Conservation (phyloP, 2,329 filamentous ascomycete species). For the Fusarium lyarnte region DNA sequence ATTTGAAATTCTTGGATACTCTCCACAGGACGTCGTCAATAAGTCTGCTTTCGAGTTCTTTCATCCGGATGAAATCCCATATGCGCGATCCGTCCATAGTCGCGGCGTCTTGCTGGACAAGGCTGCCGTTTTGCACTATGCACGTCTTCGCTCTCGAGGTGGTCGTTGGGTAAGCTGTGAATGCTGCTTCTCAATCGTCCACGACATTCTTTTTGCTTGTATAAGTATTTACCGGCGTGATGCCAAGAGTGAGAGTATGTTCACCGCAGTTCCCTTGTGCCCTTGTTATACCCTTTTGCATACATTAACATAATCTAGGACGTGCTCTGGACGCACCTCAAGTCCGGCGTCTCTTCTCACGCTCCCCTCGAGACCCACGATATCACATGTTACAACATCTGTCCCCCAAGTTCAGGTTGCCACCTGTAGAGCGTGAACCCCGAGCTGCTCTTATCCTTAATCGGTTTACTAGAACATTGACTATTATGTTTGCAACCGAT, state of each 20-base stretch:
- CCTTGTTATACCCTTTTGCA: background rate
- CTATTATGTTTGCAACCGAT: slow-evolving; percentile 87
- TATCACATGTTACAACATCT: slow-evolving; percentile 91
- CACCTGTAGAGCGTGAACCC: slow-evolving; percentile 75
- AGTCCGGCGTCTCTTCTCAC: slow-evolving; percentile 81
- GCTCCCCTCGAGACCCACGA: slow-evolving; percentile 81
- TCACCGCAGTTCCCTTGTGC: background rate
- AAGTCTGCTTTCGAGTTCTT: slow-evolving; percentile 88
- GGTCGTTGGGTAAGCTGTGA: slow-evolving; percentile 83
- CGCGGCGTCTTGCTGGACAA: slow-evolving; percentile 82
- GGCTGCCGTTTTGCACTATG: slow-evolving; percentile 85
- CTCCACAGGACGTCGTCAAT: slow-evolving; percentile 78
- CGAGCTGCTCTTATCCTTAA: slow-evolving; percentile 87
- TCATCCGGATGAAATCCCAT: slow-evolving; percentile 80
- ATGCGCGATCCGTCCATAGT: slow-evolving; percentile 76
- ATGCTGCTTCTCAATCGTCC: slow-evolving; percentile 88
- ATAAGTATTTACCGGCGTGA: slow-evolving; percentile 79
- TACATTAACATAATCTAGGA: slow-evolving; percentile 58
- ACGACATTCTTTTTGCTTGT: slow-evolving; percentile 87
- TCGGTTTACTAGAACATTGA: slow-evolving; percentile 82
- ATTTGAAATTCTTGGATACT: slow-evolving; percentile 82
- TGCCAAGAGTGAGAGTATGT: slow-evolving; percentile 78
- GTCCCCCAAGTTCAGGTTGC: slow-evolving; percentile 79
- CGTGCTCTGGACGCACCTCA: slow-evolving; percentile 80
- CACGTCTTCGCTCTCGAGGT: slow-evolving; percentile 72